A percentile compares a stretch with the other conserved stretches of the same genome.
These are phyloP conservation scores for Microdochium bolleyi DNA, from an alignment of 2,329 filamentous ascomycete species.

Conservation along the genomic window DNA sequence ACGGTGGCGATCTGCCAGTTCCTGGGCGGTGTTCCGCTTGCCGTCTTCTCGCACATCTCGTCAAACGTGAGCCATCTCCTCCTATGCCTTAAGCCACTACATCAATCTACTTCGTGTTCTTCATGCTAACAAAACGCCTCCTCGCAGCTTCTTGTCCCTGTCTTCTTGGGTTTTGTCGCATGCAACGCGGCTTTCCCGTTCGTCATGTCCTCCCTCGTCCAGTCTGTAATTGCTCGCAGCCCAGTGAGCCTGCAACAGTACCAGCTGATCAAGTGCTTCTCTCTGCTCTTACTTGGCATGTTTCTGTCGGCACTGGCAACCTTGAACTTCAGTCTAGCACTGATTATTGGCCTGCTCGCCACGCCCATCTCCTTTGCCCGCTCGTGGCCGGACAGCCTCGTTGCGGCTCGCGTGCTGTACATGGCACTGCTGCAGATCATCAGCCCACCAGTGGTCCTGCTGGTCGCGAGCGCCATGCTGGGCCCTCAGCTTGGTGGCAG, in stretches of 20 bases:
- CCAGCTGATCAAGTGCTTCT: slow-evolving; percentile 80
- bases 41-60: slow-evolving; percentile 72
- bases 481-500: slow-evolving; percentile 3
- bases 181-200: slow-evolving; percentile 50
- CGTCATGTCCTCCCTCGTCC: slow-evolving; percentile 46
- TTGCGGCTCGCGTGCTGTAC: slow-evolving; percentile 18
- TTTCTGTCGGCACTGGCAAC: slow-evolving; percentile 89
- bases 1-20: slow-evolving; percentile 69
- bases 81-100: neutral
- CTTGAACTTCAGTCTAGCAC: slow-evolving; percentile 86
- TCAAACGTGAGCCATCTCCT: slow-evolving; percentile 44
- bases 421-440: slow-evolving; percentile 48
- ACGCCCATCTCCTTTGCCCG: slow-evolving; percentile 70
- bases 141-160: slow-evolving; percentile 45
- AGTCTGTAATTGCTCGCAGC: slow-evolving; percentile 33
- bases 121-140: neutral
- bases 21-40: slow-evolving; percentile 72
- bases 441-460: slow-evolving; percentile 50
- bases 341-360: slow-evolving; percentile 74
- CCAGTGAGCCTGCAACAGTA: slow-evolving; percentile 55
- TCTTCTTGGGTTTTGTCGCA: slow-evolving; percentile 50
- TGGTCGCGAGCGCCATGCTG: slow-evolving; percentile 35
- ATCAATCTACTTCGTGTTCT: neutral
- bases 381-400: slow-evolving; percentile 31
- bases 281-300: slow-evolving; percentile 84